A percentile compares a stretch with the other conserved stretches of the same genome.
These are phyloP conservation scores for Septoria linicola DNA, from an alignment of 2,329 filamentous ascomycete species.

Conservation along the genomic window DNA sequence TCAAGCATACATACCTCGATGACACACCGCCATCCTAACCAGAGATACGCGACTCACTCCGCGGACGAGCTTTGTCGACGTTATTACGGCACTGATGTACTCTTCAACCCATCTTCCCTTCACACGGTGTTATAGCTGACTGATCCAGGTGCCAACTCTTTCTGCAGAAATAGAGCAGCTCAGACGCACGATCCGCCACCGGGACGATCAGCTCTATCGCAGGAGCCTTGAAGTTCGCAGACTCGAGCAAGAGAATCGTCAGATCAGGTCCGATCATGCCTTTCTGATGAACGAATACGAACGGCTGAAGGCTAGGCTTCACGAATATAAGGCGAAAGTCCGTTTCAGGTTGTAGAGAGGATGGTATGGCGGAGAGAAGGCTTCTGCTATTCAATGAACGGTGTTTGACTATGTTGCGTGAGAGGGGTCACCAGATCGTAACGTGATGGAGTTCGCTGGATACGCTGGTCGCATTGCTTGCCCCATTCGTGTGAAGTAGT, in stretches of 20 bases:
- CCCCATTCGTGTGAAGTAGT: too few species aligned
- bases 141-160: slow-evolving; percentile 21
- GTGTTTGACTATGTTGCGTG: background rate
- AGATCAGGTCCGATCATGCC: slow-evolving; percentile 8
- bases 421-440: too few species aligned
- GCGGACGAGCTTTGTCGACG: slow-evolving; percentile 18
- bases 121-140: background rate
- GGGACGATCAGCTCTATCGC: slow-evolving; percentile 5
- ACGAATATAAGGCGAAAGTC: background rate
- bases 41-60: background rate
- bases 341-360: background rate
- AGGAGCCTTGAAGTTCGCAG: slow-evolving; percentile 11
- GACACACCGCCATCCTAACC: background rate
- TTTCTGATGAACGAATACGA: background rate
- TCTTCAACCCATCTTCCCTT: background rate
- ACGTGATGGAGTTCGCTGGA: too few species aligned
- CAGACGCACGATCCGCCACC: slow-evolving; percentile 12
- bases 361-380: background rate
- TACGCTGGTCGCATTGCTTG: too few species aligned
- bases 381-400: background rate
- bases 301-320: background rate
- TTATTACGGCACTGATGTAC: slow-evolving; percentile 23
- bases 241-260: slow-evolving; percentile 6
- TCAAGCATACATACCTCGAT: background rate
- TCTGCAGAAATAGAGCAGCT: slow-evolving; percentile 17